Conservation (phyloP, 78 protist species). For the Cavenderia fasciculata region DNA sequence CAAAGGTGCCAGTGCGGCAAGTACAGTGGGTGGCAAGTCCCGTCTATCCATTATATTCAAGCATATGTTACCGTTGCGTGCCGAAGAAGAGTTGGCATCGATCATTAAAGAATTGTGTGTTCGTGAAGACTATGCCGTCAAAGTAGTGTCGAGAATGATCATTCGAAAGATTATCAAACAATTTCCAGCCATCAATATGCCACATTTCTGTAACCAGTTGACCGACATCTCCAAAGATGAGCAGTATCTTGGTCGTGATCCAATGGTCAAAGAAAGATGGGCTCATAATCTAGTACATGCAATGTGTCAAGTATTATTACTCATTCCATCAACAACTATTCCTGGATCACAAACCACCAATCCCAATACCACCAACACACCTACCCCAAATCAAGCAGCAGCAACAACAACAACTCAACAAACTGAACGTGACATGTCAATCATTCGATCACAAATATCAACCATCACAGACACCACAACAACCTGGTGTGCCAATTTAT, state of each 20-base stretch:
- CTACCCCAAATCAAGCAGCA: too few species aligned
- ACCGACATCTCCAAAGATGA: conserved; percentile 23
- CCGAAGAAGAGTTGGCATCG: conserved; percentile 52
- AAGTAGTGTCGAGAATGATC: neutral
- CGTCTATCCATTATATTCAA: conserved; percentile 11
- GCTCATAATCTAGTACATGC: conserved; percentile 18
- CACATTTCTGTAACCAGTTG: conserved; percentile 31
- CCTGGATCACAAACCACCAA: too few species aligned
- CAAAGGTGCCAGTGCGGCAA: neutral
- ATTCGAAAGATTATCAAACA: conserved; percentile 30
- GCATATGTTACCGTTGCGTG: conserved; percentile 9
- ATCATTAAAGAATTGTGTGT: conserved; percentile 37
- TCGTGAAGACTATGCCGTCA: conserved; percentile 16
- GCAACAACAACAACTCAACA: too few species aligned
- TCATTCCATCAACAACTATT: conserved; percentile 23
- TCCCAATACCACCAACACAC: too few species aligned
- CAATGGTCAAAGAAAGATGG: conserved; percentile 23
- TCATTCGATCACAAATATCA: neutral
- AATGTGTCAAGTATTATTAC: conserved; percentile 25
- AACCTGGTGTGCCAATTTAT: conserved; percentile 8
- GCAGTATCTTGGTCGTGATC: neutral
- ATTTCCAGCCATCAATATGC: neutral
- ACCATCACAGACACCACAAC: neutral
- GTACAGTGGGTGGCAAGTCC: conserved; percentile 3
- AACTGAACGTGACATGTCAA: conserved; percentile 8